Base-by-base conservation (phyloP, 768 basidiomycete species). In the Cystofilobasidium macerans region DNA sequence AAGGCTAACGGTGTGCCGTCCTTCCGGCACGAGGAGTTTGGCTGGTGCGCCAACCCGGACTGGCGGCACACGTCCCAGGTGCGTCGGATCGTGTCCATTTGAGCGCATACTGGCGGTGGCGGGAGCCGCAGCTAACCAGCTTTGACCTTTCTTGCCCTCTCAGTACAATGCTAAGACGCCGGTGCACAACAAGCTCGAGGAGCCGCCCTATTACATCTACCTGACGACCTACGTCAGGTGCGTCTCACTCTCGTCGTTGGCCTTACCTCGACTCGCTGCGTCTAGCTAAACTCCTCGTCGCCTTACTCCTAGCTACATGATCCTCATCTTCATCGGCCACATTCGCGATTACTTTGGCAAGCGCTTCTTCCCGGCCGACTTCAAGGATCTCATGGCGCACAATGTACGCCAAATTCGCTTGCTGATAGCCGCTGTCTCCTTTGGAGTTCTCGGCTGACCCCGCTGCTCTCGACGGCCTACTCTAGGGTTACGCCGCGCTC, bases 301-400 rank as follows among this genome's bases (percentile, higher is more conserved):
- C 56, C n/a, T 18, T 7, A 12, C 22, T 47, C 51, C 14, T 66
- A 86, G 87, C 78, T 98, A 94, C 78, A 82, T 98, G 71, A 81
- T 97, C 67, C 84, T 98, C 64, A 94, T 98, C 70, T 81, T 84
- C 70, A 77, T 99, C 56, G 95, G 95, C 24, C 95, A 98, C 73
- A 78, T 93, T 54, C 85, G 94, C 62, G 95, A 99, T 77, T 99
- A 97, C 74, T 77, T 98, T 69, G 94, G 94, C 28, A 98, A 95
- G 77, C 81, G 85, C 51, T 79, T 95, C 62, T 76, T 81, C 65
- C 82, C 86, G 6, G 75, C 81, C 16, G 79, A 81, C 40, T 97
- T 90, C 75, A 80, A 80, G 61, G 89, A 95, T 77, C 79, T 99
- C 64, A 84, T 89, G 78, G 86, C 90, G 57, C 79, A 82, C 69